Evolutionary conservation across 805 yeast species (phyloP).

Genomic region (Zygotorulaspora chibaensis): DNA sequence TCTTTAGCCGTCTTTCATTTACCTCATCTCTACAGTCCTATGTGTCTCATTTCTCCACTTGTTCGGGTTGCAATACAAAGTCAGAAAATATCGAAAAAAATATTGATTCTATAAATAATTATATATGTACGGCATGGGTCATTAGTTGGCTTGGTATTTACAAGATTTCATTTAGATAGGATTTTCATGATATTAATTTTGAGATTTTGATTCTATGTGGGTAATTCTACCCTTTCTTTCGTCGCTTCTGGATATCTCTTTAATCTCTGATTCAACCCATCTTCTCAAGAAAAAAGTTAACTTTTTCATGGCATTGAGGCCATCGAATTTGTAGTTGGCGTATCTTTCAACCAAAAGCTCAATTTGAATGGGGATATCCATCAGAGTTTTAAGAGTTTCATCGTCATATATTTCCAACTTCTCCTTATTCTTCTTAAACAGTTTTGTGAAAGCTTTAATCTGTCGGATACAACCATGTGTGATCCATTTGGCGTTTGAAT

Average conservation of each 20-base stretch:
- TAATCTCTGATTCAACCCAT: slow-evolving; percentile 21
- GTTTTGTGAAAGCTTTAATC: slow-evolving; percentile 21
- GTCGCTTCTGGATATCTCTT: slow-evolving; percentile 2
- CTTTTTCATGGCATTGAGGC: slow-evolving; percentile 20
- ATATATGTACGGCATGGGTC: no score
- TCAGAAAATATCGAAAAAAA: not conserved
- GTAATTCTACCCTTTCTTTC: not conserved
- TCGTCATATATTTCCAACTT: slow-evolving; percentile 1
- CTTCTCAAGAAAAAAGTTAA: slow-evolving; percentile 15
- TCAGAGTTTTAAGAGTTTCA: not conserved
- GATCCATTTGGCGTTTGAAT: slow-evolving; percentile 16
- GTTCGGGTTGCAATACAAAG: no score
- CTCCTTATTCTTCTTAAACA: slow-evolving; percentile 14
- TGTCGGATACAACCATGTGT: slow-evolving; percentile 22
- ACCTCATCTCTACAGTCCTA: no score
- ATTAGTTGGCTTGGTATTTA: not conserved
- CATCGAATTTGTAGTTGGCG: slow-evolving; percentile 22
- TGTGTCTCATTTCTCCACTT: no score
- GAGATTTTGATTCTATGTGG: not conserved
- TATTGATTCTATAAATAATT: not conserved
- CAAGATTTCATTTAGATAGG: not conserved
- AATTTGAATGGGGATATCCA: slow-evolving; percentile 15
- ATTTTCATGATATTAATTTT: not conserved
- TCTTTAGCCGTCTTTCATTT: no score
- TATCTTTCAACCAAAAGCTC: slow-evolving; percentile 17